Conservation (phyloP, 805 yeast genomes). For the Lipomyces anomalus region DNA sequence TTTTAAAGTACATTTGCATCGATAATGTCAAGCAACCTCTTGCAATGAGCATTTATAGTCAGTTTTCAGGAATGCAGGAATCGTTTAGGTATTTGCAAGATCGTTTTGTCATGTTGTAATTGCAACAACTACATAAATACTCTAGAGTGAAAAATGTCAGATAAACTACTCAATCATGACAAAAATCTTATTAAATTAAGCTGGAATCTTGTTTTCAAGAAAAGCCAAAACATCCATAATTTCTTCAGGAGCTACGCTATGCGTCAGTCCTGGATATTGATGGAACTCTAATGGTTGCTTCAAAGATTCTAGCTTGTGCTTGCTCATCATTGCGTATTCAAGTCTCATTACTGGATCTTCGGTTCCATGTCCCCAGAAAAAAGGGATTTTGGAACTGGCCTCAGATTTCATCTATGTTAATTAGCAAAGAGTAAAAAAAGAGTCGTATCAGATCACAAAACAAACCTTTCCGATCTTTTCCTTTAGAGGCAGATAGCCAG, state of each 20-base stretch:
- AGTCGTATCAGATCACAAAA: neutral
- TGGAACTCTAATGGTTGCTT: constrained; percentile 48
- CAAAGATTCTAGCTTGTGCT: constrained; percentile 43
- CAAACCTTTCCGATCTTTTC: constrained; percentile 24
- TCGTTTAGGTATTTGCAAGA: neutral
- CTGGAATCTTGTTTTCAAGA: constrained; percentile 36
- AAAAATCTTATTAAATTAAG: constrained; percentile 1
- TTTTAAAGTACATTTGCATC: too few relatives aligned
- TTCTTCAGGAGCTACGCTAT: constrained; percentile 64
- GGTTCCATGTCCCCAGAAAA: constrained; percentile 86
- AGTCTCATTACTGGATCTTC: constrained; percentile 59
- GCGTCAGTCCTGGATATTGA: constrained; percentile 59
- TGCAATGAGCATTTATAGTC: neutral
- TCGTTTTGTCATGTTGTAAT: neutral
- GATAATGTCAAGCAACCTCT: neutral
- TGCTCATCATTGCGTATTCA: constrained; percentile 38
- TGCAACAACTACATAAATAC: neutral
- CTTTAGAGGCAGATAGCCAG: constrained; percentile 57
- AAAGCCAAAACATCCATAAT: constrained; percentile 49
- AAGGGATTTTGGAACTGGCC: constrained; percentile 60
- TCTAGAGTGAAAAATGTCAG: neutral
- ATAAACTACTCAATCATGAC: neutral
- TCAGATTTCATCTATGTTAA: constrained; percentile 23
- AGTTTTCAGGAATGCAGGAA: neutral
- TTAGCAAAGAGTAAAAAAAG: neutral